Evolutionary conservation across 192 early-diverging fungal species (phyloP).

Genomic region (Pilaira anomala): DNA sequence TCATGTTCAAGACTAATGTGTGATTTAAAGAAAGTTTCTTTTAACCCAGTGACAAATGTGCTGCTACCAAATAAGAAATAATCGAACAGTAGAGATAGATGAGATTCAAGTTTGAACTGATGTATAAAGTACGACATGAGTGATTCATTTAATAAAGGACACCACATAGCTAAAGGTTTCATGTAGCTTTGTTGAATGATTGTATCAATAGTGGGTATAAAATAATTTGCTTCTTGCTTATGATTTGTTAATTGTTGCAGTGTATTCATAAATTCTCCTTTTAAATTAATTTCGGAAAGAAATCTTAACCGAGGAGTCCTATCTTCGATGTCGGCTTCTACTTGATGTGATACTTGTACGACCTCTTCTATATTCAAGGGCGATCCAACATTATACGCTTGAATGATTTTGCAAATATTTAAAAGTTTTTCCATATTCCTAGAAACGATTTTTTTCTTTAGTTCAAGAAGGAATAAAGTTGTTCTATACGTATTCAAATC

Average conservation of each 20-base stretch:
- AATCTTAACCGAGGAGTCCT: not conserved
- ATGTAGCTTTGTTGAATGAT: slow-evolving; percentile 27
- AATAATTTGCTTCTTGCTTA: not conserved
- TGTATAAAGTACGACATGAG: slow-evolving; percentile 47
- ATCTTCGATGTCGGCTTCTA: too few species aligned
- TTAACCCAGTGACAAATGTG: slow-evolving; percentile 37
- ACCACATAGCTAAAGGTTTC: slow-evolving; percentile 28
- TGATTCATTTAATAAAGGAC: slow-evolving; percentile 40
- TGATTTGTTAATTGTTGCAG: not conserved
- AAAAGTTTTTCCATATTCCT: not conserved
- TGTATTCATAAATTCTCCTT: slow-evolving; percentile 11
- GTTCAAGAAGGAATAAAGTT: not conserved
- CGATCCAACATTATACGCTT: slow-evolving; percentile 7
- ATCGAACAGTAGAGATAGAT: slow-evolving; percentile 39
- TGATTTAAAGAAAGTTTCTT: slow-evolving; percentile 30
- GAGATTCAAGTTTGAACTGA: slow-evolving; percentile 39
- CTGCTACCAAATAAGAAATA: slow-evolving; percentile 45
- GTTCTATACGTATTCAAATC: slow-evolving; percentile 19
- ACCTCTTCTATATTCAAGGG: not conserved
- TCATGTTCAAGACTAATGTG: not conserved
- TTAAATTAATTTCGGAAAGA: slow-evolving; percentile 14
- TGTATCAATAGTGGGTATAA: slow-evolving; percentile 32
- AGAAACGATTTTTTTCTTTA: too few species aligned
- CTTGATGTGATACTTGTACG: not conserved
- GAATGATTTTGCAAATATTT: not conserved